A percentile compares a stretch with the other conserved stretches of the same genome.
Evolutionary conservation across 768 basidiomycete species (phyloP).

Genomic region (Termitomyces titanicus): DNA sequence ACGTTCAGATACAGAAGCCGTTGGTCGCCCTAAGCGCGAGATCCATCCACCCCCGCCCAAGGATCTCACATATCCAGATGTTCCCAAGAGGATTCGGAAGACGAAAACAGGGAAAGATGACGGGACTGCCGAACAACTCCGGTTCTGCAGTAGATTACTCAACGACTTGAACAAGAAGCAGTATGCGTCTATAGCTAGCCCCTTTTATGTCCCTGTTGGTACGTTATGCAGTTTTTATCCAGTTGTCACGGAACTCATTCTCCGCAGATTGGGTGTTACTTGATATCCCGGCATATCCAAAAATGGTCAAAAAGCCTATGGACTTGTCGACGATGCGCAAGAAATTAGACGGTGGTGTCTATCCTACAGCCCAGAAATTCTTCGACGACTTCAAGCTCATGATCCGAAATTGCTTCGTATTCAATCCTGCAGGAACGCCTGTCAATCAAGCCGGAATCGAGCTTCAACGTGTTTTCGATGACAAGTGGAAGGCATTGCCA

Average conservation of each 20-base stretch:
- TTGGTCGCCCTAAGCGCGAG: conserved; percentile 92
- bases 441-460: conserved; percentile 86
- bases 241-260: conserved; percentile 4
- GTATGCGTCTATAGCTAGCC: conserved; percentile 65
- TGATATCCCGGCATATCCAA: conserved; percentile 80
- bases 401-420: conserved; percentile 90
- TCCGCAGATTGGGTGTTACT: conserved; percentile 69
- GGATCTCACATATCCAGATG: conserved; percentile 81
- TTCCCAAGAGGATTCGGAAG: conserved; percentile 65
- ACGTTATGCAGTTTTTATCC: conserved; percentile 28
- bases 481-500: conserved; percentile 85
- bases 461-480: conserved; percentile 84
- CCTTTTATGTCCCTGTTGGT: conserved; percentile 96
- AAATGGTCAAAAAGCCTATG: conserved; percentile 93
- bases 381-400: conserved; percentile 91
- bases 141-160: conserved; percentile 75
- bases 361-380: conserved; percentile 75
- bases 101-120: conserved; percentile 59
- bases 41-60: conserved; percentile 95
- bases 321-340: conserved; percentile 85
- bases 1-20: conserved; percentile 62
- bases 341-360: conserved; percentile 78
- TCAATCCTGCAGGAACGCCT: conserved; percentile 85
- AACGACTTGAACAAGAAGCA: conserved; percentile 77
- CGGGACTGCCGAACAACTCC: conserved; percentile 77